These are phyloP conservation scores for Mediolabrus comicus DNA, from an alignment of 108 stramenopile genomes.

Conservation along the genomic window DNA sequence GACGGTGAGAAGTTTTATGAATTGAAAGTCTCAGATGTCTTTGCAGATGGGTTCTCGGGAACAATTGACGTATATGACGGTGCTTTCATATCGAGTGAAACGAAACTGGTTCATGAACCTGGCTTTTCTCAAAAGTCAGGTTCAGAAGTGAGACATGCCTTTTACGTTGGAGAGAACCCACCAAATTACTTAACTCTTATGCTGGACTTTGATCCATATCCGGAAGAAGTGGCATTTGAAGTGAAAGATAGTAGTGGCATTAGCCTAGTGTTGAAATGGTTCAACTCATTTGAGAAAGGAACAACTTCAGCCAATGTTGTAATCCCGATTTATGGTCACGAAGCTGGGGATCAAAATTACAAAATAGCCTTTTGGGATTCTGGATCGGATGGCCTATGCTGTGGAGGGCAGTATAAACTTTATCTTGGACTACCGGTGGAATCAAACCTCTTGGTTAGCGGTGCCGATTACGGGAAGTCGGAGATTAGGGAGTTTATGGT, in stretches of 20 bases:
- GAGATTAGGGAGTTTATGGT: constrained; percentile 14
- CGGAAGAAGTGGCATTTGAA: constrained; percentile 31
- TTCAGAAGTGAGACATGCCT: constrained; percentile 20
- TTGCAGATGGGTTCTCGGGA: constrained; percentile 32
- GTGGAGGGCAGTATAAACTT: constrained; percentile 16
- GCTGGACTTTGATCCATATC: constrained; percentile 18
- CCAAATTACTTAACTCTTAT: constrained; percentile 13
- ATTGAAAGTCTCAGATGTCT: constrained; percentile 23
- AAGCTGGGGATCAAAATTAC: constrained; percentile 20
- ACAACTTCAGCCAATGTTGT: constrained; percentile 5
- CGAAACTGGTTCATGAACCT: constrained; percentile 16
- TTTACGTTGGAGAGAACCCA: constrained; percentile 32
- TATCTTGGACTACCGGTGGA: constrained; percentile 12
- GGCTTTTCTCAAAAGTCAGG: constrained; percentile 30
- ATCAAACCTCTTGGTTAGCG: constrained; percentile 1
- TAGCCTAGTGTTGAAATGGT: constrained; percentile 17
- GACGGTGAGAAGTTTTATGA: constrained; percentile 25
- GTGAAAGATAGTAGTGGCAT: constrained; percentile 20
- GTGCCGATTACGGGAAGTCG: constrained; percentile 8
- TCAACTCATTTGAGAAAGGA: constrained; percentile 9
- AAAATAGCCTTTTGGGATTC: constrained; percentile 20
- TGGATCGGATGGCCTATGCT: constrained; percentile 22
- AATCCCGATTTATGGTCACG: constrained; percentile 18
- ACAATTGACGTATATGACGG: constrained; percentile 12
- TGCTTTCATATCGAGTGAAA: neutral